Evolutionary conservation across 306 rosid genomes (phyloP).

Genomic region (Canavalia ensiformis): DNA sequence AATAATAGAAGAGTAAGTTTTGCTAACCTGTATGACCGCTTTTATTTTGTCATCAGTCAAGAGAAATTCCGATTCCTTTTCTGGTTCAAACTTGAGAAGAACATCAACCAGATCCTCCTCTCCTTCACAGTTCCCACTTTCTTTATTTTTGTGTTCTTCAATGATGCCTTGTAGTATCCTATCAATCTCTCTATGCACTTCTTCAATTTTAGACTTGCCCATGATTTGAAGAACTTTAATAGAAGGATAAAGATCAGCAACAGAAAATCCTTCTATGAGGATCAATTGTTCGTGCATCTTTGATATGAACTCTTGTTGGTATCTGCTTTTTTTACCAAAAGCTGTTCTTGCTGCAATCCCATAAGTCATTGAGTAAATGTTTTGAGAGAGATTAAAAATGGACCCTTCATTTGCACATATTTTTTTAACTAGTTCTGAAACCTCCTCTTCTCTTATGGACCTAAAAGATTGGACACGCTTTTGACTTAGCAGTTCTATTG

Average conservation of each 20-base stretch:
- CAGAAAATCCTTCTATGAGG: conserved; percentile 30
- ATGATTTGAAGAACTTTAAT: conserved; percentile 17
- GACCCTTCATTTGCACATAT: conserved; percentile 45
- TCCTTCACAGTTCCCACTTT: background rate
- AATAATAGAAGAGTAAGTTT: too few relatives aligned
- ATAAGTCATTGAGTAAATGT: conserved; percentile 7
- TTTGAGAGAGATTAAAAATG: conserved; percentile 33
- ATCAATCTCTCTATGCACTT: conserved; percentile 21
- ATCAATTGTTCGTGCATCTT: conserved; percentile 20
- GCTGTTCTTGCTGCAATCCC: conserved; percentile 13
- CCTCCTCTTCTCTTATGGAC: conserved; percentile 47
- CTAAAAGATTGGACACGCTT: conserved; percentile 49
- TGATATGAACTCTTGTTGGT: conserved; percentile 12
- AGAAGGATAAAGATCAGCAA: conserved; percentile 49
- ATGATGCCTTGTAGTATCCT: conserved; percentile 41
- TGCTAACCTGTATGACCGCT: conserved; percentile 41
- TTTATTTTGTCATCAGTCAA: conserved; percentile 44
- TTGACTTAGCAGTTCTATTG: conserved; percentile 33
- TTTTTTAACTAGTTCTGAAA: conserved; percentile 4
- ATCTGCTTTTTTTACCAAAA: conserved; percentile 25
- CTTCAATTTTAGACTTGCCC: background rate
- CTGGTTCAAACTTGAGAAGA: conserved; percentile 45
- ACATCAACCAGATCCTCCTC: conserved; percentile 48
- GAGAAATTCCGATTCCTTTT: background rate
- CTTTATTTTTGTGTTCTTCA: conserved; percentile 28